These are phyloP conservation scores for Penicillium simplicissimum DNA, from an alignment of 495 filamentous ascomycete genomes.

Conservation along the genomic window DNA sequence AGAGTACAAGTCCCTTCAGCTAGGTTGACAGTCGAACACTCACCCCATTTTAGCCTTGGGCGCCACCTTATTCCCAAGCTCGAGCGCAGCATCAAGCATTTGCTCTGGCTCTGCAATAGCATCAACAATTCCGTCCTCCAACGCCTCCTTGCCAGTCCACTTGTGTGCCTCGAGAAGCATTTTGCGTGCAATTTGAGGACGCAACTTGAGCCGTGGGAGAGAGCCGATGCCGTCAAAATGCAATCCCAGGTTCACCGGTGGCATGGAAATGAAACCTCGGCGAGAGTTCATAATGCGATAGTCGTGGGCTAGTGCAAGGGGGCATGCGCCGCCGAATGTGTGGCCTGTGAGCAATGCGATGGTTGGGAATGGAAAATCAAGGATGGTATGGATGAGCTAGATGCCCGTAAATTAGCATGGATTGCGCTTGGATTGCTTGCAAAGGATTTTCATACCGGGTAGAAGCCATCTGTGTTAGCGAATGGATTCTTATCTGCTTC, in stretches of 20 bases:
- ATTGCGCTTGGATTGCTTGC: neutral
- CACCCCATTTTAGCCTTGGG: conserved; percentile 51
- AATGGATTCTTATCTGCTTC: conserved; percentile 48
- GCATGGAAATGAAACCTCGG: conserved; percentile 52
- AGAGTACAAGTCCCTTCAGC: no score
- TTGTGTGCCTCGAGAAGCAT: conserved; percentile 53
- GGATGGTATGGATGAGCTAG: conserved; percentile 48
- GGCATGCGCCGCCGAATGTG: conserved; percentile 53
- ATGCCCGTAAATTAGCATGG: neutral
- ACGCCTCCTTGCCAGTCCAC: conserved; percentile 51
- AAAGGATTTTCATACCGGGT: conserved; percentile 28
- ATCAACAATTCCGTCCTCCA: conserved; percentile 53
- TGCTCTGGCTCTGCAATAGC: conserved; percentile 44
- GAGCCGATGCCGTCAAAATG: conserved; percentile 53
- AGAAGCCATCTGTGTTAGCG: conserved; percentile 53
- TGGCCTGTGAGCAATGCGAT: conserved; percentile 53
- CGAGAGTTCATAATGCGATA: conserved; percentile 54
- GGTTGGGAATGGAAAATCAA: conserved; percentile 54
- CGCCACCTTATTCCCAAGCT: conserved; percentile 40
- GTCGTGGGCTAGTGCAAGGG: conserved; percentile 49
- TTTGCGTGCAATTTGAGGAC: conserved; percentile 48
- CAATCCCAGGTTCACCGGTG: conserved; percentile 51
- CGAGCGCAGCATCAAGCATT: conserved; percentile 47
- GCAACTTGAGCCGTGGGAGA: conserved; percentile 49
- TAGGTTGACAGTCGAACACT: no score